Evolutionary conservation across 345 rosid genomes (phyloP), one percentile per base, ranked within the genome.

Genomic region (Salix dunnii): DNA sequence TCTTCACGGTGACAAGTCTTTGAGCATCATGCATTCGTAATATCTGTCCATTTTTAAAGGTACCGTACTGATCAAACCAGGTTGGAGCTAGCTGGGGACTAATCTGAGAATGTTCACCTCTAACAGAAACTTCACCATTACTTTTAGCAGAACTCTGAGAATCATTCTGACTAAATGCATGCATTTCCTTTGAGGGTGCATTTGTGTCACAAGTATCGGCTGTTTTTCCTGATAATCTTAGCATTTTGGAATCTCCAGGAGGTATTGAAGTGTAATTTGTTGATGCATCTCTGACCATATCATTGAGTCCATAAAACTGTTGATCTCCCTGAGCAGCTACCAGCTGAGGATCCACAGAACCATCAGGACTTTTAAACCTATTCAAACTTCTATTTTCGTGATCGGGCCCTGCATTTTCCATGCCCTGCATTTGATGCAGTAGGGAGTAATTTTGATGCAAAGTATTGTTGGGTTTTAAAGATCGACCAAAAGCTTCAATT

Each of bases 41-140:
- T 72, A 85, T 85, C 77, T 90, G 87, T 83, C 90, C 96, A 80
- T 90, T 89, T 87, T 82, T 92, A 79, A 86, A 85, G 33, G 88
- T 82, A 36, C 96, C 94, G 73, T 86, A 88, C 81, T 84, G 90
- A 84, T 82, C 90, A 82, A 89, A 90, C 94, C 96, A 91, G 67
- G 95, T 88, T 73, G 95, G 93, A 38, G 90, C 95, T 91, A 88
- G 87, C 83, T 84, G 94, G 70, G 87, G 87, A 84, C 91, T 91
- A 73, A 91, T 79, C 75, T 87, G 88, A 70, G 88, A 82, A 79
- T 86, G 83, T 67, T 87, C 91, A 72, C 81, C 78, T 78, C 77
- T 83, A 63, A 77, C 82, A 40, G 82, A 81, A 82, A 76, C 84
- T 70, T 80, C 33, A 55, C 5, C 11, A 76, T 73, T 87, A 79